Evolutionary conservation across 2,329 filamentous ascomycete species (phyloP), one percentile per base, ranked within the genome.

Genomic region (Trichothecium sympodiale): DNA sequence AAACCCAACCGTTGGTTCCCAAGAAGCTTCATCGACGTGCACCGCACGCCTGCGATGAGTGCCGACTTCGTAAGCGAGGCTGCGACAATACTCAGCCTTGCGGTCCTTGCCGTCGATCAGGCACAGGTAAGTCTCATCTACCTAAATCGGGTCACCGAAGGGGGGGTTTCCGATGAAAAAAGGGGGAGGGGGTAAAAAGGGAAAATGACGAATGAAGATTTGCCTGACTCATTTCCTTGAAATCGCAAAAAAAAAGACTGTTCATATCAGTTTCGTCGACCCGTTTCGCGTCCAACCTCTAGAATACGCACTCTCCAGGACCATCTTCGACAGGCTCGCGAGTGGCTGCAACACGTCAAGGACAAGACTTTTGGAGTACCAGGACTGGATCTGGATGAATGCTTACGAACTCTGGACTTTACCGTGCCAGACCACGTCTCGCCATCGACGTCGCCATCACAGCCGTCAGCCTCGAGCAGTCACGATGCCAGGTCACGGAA

Each of bases 21-120:
- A 34, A 36, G 25, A 18, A 29, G 16, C 29, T 29, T 8, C 35
- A 37, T 36, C 33, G 34, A 12, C 38, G 30, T 16, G 30, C 30
- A n/a, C 38, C 34, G 8, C 32, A 36, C 14, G 37, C 37, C 10
- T 39, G 37, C 20, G 37, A 39, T 17, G 37, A 39, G 30, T 39
- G 37, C 18, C 37, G 37, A 8, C 25, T 39, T 28, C 33, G 37
- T 14, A 39, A 39, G 17, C 33, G 37, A 4, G 37, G 33, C 15
- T 39, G 37, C 15, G 37, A 39, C 18, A 29, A 33, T 13, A 18
- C 20, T 18, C 32, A 39, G n/a, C 37, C 37, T 15, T 39, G 37
- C 17, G 17, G 33, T n/a, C 37, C 37, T 8, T 39, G 37, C 23
- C 17, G 20, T 12, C 33, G 37, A 6, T 34, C 28, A 13, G 33